Percentiles rank a stretch among this genome's conserved stretches.
Conservation (phyloP, 2,329 filamentous ascomycete species). For the Madurella mycetomatis region DNA sequence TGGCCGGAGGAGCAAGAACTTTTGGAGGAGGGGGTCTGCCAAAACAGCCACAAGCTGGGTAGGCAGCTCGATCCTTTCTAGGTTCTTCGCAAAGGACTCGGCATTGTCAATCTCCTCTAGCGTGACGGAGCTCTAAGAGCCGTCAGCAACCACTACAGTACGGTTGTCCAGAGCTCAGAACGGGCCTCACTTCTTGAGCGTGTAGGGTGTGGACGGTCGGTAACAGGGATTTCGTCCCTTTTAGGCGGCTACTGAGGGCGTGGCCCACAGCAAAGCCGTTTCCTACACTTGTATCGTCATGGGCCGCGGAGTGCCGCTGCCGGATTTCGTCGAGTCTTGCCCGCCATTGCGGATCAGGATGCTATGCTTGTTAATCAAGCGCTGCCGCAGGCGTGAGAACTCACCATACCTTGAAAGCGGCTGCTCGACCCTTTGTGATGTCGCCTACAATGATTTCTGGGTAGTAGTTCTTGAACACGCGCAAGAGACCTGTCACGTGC, state of each 20-base stretch:
- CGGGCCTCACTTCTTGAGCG: slow-evolving; percentile 55
- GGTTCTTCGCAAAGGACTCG: slow-evolving; percentile 62
- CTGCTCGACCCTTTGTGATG: slow-evolving; percentile 55
- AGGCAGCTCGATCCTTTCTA: slow-evolving; percentile 76
- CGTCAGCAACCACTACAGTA: slow-evolving; percentile 14
- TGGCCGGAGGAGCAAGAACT: slow-evolving; percentile 63
- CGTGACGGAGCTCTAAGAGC: slow-evolving; percentile 52
- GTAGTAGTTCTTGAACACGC: slow-evolving; percentile 88
- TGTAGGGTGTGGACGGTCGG: slow-evolving; percentile 71
- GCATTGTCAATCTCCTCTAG: slow-evolving; percentile 75
- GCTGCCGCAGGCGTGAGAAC: background rate
- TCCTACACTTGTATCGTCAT: slow-evolving; percentile 40
- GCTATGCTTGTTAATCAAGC: slow-evolving; percentile 40
- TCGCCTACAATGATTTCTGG: slow-evolving; percentile 81
- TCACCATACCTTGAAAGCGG: slow-evolving; percentile 54
- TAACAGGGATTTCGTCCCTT: slow-evolving; percentile 49
- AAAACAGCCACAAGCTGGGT: slow-evolving; percentile 77
- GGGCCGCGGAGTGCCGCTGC: slow-evolving; percentile 45
- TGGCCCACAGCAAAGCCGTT: slow-evolving; percentile 62
- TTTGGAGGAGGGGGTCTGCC: slow-evolving; percentile 72
- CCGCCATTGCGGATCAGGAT: slow-evolving; percentile 74
- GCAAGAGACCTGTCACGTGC: slow-evolving; percentile 66
- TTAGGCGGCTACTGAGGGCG: slow-evolving; percentile 41
- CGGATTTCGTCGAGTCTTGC: slow-evolving; percentile 64
- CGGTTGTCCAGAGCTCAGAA: background rate